Evolutionary conservation across 176 grass and related monocot genomes (phyloP), one percentile per base, ranked within the genome.

Genomic region (Dactylis glomerata): DNA sequence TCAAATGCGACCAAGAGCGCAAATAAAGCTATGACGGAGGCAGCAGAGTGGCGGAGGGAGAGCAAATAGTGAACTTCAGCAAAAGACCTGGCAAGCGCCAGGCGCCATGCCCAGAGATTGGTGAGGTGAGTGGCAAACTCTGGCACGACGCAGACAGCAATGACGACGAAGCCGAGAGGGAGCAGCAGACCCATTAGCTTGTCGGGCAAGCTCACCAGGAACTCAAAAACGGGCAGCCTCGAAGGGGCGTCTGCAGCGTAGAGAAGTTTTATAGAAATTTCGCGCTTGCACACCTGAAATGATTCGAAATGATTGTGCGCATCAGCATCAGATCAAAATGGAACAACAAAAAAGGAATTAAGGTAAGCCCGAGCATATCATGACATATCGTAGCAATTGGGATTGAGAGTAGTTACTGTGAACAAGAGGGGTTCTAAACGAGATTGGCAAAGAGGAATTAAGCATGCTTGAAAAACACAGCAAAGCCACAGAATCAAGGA

Each of bases 281-380:
- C 26, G 17, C 24, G 44, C 24, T 67, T 66, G 78, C 85, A 87
- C 10, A 87, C 69, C 85, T 87, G 75, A 22, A 44, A 63, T 63
- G 59, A 6, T 63, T 2, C n/a, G 23, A 59, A 15, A 62, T 30
- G 11, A 30, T 0, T 1, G 57, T 23, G 1, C 5, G 11, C 57
- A 12, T 61, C 57, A 61, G 8, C 49, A 15, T 5, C 64, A 34
- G 30, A 37, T 22, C 32, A 0, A 37, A 67, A 67, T 37, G 16
- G 17, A 66, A 66, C 31, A 66, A 66, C 6, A 10, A 34, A 40
- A 36, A 36, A 36, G 34, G 34, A 36, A 5, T 36, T 36, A 36
- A 36, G 34, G 34, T 36, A 36, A 36, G 34, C 38, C 38, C 38
- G 38, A 40, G 42, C 42, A 44, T 44, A 44, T 44, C 1, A 44